Conservation (phyloP, 495 filamentous ascomycete genomes). For the Letharia lupina region DNA sequence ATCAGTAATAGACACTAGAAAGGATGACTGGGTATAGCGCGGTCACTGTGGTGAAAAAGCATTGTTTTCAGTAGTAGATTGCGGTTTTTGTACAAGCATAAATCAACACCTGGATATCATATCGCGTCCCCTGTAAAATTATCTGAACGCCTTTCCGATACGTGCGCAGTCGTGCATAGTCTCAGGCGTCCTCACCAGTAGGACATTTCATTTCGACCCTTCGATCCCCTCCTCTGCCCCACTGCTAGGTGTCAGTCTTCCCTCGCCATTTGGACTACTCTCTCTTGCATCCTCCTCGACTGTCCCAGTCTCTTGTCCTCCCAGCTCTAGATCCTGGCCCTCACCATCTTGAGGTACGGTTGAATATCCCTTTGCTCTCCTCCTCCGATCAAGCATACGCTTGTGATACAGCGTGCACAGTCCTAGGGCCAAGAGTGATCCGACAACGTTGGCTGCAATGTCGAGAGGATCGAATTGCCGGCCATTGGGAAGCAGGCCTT, state of each 20-base stretch:
- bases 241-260: conserved; percentile 23
- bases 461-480: conserved; percentile 79
- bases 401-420: conserved; percentile 87
- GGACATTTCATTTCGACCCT: conserved; percentile 13
- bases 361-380: conserved; percentile 62
- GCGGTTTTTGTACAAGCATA: neutral
- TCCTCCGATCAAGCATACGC: conserved; percentile 85
- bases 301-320: conserved; percentile 50
- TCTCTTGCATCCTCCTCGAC: conserved; percentile 50
- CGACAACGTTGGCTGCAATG: conserved; percentile 79
- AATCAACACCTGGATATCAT: neutral
- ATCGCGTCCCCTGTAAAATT: neutral
- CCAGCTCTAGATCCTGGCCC: conserved; percentile 47
- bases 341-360: conserved; percentile 46
- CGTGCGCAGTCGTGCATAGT: neutral
- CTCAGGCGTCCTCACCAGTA: neutral
- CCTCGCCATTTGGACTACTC: conserved; percentile 22
- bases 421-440: conserved; percentile 60
- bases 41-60: neutral
- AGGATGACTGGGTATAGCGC: neutral
- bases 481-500: conserved; percentile 70
- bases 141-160: neutral
- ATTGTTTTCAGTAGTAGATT: neutral
- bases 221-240: conserved; percentile 16
- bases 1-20: neutral